Percentiles rank a stretch among this genome's conserved stretches.
phyloP scores from a whole-genome alignment of 495 filamentous ascomycete species.

The Penicillium bialowiezense region DNA sequence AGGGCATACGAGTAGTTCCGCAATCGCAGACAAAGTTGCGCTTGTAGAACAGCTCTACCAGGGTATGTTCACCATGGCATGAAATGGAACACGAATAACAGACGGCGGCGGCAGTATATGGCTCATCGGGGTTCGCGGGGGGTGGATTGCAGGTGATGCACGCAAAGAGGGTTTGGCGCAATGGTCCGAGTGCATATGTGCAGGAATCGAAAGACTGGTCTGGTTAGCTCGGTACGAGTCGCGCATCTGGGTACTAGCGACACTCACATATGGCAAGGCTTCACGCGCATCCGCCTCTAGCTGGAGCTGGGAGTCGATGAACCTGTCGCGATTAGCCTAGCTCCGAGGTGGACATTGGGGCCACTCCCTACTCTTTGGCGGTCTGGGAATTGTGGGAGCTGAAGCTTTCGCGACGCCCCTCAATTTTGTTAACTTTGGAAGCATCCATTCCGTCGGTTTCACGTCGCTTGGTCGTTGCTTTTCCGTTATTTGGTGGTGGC shows the following conservation, averaged over 20 bases:
- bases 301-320: constrained; percentile 82
- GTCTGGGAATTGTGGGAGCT: constrained; percentile 76
- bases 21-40: constrained; percentile 96
- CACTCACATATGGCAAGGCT: constrained; percentile 79
- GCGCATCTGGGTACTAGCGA: too few species aligned
- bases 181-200: constrained; percentile 78
- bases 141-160: constrained; percentile 92
- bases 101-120: constrained; percentile 76
- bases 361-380: constrained; percentile 67
- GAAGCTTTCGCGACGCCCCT: constrained; percentile 49
- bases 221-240: constrained; percentile 7
- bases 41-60: constrained; percentile 96
- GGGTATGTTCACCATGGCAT: constrained; percentile 90
- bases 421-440: neutral
- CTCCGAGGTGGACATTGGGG: neutral
- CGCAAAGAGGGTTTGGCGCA: constrained; percentile 84
- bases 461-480: neutral
- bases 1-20: constrained; percentile 76
- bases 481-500: neutral
- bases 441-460: constrained; percentile 11
- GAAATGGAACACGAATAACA: constrained; percentile 97
- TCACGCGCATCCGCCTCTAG: constrained; percentile 95
- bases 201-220: constrained; percentile 83
- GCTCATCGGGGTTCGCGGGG: constrained; percentile 53
- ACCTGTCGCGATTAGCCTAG: constrained; percentile 47